phyloP scores from a whole-genome alignment of 176 grass and related monocot genomes.

The Cenchrus fungigraminus region DNA sequence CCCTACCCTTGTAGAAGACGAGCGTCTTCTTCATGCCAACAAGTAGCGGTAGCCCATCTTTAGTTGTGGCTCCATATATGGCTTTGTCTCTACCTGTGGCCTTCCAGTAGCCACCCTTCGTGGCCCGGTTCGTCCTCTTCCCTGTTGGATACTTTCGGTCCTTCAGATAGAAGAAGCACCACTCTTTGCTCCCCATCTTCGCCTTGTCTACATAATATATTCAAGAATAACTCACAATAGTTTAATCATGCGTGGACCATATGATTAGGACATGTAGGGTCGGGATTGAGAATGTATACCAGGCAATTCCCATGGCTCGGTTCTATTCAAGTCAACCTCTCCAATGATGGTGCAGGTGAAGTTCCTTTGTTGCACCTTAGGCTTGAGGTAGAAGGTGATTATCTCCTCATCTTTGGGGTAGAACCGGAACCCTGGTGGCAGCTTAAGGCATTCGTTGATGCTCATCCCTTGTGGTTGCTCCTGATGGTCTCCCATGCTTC shows the following conservation, averaged over 20 bases:
- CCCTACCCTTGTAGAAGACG: constrained; percentile 87
- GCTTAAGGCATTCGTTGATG: not conserved
- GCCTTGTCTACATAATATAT: constrained; percentile 25
- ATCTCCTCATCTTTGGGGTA: constrained; percentile 68
- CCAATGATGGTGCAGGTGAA: constrained; percentile 47
- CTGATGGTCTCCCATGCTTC: constrained; percentile 44
- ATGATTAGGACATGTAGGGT: not conserved
- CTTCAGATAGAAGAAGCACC: constrained; percentile 61
- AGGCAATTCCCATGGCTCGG: constrained; percentile 76
- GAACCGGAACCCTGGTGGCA: constrained; percentile 72
- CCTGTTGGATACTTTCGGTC: constrained; percentile 61
- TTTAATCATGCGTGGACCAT: not conserved
- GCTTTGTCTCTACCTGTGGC: constrained; percentile 65
- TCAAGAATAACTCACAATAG: not conserved
- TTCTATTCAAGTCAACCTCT: constrained; percentile 71
- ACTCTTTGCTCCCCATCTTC: constrained; percentile 56
- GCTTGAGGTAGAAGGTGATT: constrained; percentile 60
- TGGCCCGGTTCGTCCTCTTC: constrained; percentile 51
- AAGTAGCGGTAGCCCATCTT: not conserved
- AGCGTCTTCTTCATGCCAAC: constrained; percentile 95
- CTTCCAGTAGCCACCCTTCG: constrained; percentile 51
- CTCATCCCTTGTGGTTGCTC: not conserved
- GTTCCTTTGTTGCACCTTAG: constrained; percentile 38
- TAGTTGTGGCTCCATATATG: not conserved
- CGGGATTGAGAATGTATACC: not conserved